phyloP scores from a whole-genome alignment of 352 stramenopile species.

The Phytophthora boehmeriae region DNA sequence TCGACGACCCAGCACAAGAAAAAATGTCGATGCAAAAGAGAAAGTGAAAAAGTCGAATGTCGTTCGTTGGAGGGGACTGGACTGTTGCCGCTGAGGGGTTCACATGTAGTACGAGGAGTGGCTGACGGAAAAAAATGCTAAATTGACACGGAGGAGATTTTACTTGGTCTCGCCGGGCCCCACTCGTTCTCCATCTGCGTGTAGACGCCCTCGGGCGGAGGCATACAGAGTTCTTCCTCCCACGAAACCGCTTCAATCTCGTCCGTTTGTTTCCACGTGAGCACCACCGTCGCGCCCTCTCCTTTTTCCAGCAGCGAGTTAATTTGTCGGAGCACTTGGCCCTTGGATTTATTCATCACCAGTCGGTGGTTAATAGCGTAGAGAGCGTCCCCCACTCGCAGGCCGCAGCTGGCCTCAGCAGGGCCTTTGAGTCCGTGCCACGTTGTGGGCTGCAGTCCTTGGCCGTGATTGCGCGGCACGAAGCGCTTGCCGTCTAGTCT shows the following conservation, averaged over 20 bases:
- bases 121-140: constrained; percentile 50
- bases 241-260: constrained; percentile 75
- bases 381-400: constrained; percentile 81
- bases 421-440: constrained; percentile 79
- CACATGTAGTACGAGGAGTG: constrained; percentile 12
- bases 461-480: constrained; percentile 71
- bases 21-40: constrained; percentile 31
- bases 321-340: constrained; percentile 84
- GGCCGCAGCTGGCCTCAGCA: constrained; percentile 69
- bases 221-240: constrained; percentile 80
- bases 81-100: constrained; percentile 3
- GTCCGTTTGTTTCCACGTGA: constrained; percentile 87
- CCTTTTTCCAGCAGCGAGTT: constrained; percentile 78
- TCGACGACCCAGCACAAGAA: constrained; percentile 17
- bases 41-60: constrained; percentile 32
- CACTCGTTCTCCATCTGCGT: constrained; percentile 87
- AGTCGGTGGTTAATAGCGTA: constrained; percentile 88
- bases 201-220: constrained; percentile 80
- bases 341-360: constrained; percentile 88
- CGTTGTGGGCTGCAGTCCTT: constrained; percentile 60
- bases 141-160: constrained; percentile 87
- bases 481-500: constrained; percentile 80
- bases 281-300: constrained; percentile 64
- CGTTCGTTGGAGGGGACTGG: constrained; percentile 25
- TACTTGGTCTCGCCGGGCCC: constrained; percentile 77